Evolutionary conservation across 441 rosid genomes (phyloP), one percentile per base, ranked within the genome.

Genomic region (Flueggea neowawraea): DNA sequence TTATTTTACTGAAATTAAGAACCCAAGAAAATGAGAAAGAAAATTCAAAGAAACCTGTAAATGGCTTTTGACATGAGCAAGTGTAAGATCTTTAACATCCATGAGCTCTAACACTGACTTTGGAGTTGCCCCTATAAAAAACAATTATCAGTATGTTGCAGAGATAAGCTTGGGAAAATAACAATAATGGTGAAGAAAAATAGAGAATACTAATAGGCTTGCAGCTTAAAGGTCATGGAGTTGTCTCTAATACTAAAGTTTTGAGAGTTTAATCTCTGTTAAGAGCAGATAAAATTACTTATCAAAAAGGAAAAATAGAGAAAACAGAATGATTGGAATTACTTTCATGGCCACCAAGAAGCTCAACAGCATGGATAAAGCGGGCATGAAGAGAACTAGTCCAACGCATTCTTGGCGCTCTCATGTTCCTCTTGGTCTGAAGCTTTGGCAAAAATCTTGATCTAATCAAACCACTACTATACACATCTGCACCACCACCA

Each of bases 361-460:
- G 87, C 78, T 89, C 89, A 17, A 89, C 96, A n/a, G 96, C 92
- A 63, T 83, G 96, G 66, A 89, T 89, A 55, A 89, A 89, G 39
- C 89, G 83, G 31, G 94, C 79, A 57, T 89, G 96, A 52, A 89
- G 96, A 57, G 88, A 81, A 70, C 88, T 87, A 0, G 96, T 89
- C 96, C 96, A 89, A 22, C 94, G 80, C 96, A 87, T 89, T 81
- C 96, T 78, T 0, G 96, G 96, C 12, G 96, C 96, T 73, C 96
- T 89, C 89, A 84, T 87, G 67, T 85, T 89, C 57, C 96, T 64
- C 60, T 82, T 89, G 39, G 75, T 67, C 0, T 84, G 93, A 52
- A 77, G 58, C 77, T 79, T 86, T 2, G 89, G 80, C 73, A 87
- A 69, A 63, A 89, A 84, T 67, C 89, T 82, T 52, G 96, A 83